Conservation (phyloP, 2,329 filamentous ascomycete species). For the Fusarium sp. region DNA sequence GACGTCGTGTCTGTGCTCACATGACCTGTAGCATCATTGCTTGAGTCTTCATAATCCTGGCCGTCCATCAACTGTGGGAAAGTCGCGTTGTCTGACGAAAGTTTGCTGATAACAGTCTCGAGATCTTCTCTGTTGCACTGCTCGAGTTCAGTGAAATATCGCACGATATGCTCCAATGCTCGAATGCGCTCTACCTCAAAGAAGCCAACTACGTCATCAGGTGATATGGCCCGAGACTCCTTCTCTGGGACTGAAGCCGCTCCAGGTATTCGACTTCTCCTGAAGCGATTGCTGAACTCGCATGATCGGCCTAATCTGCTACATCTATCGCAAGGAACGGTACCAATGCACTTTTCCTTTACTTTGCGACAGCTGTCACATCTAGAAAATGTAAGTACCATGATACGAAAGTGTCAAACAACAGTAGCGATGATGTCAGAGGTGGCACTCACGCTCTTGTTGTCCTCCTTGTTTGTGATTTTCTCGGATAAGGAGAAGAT, state of each 20-base stretch:
- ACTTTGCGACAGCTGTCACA: conserved; percentile 40
- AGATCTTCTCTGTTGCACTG: conserved; percentile 21
- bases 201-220: conserved; percentile 11
- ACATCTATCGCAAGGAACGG: conserved; percentile 37
- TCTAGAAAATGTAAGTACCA: background rate
- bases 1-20: background rate
- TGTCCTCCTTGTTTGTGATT: conserved; percentile 11
- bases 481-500: background rate
- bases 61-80: background rate
- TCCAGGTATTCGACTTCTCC: conserved; percentile 18
- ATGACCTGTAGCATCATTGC: background rate
- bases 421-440: too few species aligned
- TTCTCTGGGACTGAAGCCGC: background rate
- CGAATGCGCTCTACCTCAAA: conserved; percentile 36
- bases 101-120: conserved; percentile 6
- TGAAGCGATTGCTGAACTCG: conserved; percentile 37
- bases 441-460: conserved; percentile 18
- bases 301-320: conserved; percentile 31
- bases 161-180: conserved; percentile 30
- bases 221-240: too few species aligned
- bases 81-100: background rate
- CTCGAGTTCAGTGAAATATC: conserved; percentile 31
- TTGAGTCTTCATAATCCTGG: background rate
- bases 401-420: too few species aligned
- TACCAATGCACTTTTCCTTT: conserved; percentile 42